Percentiles rank a stretch among this genome's conserved stretches.
Conservation (phyloP, 768 basidiomycete genomes). For the Pilatotrama ljubarskyi region DNA sequence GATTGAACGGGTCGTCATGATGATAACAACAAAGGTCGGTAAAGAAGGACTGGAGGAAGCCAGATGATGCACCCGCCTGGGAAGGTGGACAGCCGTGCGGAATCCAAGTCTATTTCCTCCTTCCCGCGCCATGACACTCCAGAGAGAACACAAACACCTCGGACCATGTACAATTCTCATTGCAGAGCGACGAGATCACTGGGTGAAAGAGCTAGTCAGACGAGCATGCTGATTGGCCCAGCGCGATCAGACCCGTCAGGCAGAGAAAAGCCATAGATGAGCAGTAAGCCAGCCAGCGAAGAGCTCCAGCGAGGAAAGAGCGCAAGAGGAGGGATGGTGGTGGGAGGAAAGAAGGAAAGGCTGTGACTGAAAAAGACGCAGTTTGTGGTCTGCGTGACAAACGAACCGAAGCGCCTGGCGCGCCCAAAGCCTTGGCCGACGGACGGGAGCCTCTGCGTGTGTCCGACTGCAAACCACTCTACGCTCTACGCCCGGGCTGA, state of each 20-base stretch:
- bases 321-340: not conserved
- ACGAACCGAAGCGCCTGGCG: conserved; percentile 1
- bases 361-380: conserved; percentile 4
- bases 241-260: too few species aligned
- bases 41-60: too few species aligned
- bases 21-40: too few species aligned
- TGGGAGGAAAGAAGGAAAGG: not conserved
- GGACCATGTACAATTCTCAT: too few species aligned
- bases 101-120: not conserved
- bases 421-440: not conserved
- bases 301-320: not conserved
- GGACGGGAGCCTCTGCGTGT: conserved; percentile 2
- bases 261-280: too few species aligned
- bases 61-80: too few species aligned
- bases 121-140: not conserved
- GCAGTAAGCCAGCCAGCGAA: not conserved
- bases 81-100: too few species aligned
- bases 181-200: too few species aligned
- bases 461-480: not conserved
- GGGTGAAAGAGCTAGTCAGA: too few species aligned
- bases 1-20: too few species aligned
- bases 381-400: conserved; percentile 10
- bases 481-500: not conserved
- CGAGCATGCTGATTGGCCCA: too few species aligned
- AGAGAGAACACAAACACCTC: too few species aligned